Evolutionary conservation across 805 yeast species (phyloP).

Genomic region (Debaryomyces maramus): DNA sequence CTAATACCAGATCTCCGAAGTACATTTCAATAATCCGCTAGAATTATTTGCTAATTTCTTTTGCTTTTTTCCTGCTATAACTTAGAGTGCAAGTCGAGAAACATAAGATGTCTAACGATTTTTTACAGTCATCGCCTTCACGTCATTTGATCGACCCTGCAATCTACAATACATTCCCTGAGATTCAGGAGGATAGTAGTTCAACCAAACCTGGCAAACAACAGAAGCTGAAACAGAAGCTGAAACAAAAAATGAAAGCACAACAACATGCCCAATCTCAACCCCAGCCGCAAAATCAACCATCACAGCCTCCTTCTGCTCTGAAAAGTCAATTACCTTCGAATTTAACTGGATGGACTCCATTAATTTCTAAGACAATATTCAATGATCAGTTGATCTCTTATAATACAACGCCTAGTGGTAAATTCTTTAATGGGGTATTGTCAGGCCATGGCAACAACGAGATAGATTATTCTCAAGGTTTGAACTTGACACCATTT

Average conservation of each 20-base stretch:
- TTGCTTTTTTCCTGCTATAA: too few species aligned
- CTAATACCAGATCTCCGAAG: too few species aligned
- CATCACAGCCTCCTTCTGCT: constrained; percentile 22
- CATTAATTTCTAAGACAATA: constrained; percentile 39
- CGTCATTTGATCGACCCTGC: constrained; percentile 33
- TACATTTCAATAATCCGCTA: too few species aligned
- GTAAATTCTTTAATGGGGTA: constrained; percentile 18
- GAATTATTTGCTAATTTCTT: too few species aligned
- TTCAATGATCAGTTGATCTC: constrained; percentile 34
- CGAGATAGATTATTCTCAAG: constrained; percentile 31
- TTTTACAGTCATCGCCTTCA: constrained; percentile 38
- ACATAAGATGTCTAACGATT: constrained; percentile 27
- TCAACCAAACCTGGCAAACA: constrained; percentile 10
- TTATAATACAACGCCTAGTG: constrained; percentile 39
- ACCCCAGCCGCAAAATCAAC: constrained; percentile 1
- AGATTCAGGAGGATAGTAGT: constrained; percentile 1
- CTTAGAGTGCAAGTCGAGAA: neutral
- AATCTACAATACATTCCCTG: constrained; percentile 21
- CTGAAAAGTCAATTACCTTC: constrained; percentile 16
- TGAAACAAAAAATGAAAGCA: constrained; percentile 5
- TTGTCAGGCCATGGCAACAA: constrained; percentile 8
- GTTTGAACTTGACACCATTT: constrained; percentile 44
- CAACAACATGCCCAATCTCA: constrained; percentile 3
- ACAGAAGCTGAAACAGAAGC: constrained; percentile 4
- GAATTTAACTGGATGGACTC: constrained; percentile 43